Conservation (phyloP, 2,329 filamentous ascomycete species). For the Fusarium coicis region DNA sequence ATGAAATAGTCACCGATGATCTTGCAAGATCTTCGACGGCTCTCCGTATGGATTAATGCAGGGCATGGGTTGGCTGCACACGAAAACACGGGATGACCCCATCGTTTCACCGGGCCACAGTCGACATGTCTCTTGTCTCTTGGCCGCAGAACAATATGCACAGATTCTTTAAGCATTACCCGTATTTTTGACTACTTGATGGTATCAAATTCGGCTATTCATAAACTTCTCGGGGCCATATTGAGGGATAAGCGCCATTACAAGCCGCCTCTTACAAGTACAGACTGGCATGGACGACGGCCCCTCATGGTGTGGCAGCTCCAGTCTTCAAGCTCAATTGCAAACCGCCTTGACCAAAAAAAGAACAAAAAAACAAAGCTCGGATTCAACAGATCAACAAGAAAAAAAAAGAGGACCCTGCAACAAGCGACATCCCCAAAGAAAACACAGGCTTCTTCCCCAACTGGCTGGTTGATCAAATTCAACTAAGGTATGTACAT, state of each 20-base stretch:
- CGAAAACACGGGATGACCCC: conserved; percentile 12
- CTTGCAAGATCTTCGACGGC: conserved; percentile 31
- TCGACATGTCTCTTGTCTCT: conserved; percentile 10
- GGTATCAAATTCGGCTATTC: conserved; percentile 17
- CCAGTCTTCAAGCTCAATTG: conserved; percentile 37
- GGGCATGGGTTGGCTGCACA: conserved; percentile 4
- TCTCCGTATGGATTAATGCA: conserved; percentile 15
- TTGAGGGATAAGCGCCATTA: conserved; percentile 25
- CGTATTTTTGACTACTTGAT: background rate
- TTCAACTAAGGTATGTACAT: conserved; percentile 6
- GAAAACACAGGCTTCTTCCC: conserved; percentile 38
- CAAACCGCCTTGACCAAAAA: conserved; percentile 14
- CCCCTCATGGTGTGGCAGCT: conserved; percentile 19
- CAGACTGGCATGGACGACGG: conserved; percentile 17
- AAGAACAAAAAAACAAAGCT: conserved; percentile 23
- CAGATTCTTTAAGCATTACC: conserved; percentile 3
- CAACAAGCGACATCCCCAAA: conserved; percentile 44
- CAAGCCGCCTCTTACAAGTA: conserved; percentile 21
- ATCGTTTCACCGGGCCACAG: conserved; percentile 15
- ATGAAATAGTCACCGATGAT: conserved; percentile 18
- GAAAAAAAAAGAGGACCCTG: conserved; percentile 42
- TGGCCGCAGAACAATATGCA: conserved; percentile 17
- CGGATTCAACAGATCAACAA: conserved; percentile 48
- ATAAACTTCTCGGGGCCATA: conserved; percentile 30
- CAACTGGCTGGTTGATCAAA: conserved; percentile 39